A percentile compares a stretch with the other conserved stretches of the same genome.
Conservation (phyloP, 225 moss, liverwort and hornwort species). For the Physcomitrium patens region DNA sequence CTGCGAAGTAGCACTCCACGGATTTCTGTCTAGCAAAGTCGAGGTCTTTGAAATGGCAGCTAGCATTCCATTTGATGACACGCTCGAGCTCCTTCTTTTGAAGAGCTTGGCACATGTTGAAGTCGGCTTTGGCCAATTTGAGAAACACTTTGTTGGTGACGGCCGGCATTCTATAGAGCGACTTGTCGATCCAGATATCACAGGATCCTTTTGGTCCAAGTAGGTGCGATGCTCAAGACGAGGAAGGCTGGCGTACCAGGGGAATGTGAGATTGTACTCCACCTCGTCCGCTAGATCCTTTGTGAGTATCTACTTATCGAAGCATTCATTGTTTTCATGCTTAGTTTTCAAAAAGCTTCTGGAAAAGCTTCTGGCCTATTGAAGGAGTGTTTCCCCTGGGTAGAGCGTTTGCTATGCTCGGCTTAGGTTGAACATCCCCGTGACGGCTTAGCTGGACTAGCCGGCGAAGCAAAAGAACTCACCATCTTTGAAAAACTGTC, state of each 20-base stretch:
- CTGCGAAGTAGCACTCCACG: constrained; percentile 56
- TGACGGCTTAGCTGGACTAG: constrained; percentile 65
- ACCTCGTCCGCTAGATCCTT: constrained; percentile 81
- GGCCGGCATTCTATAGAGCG: constrained; percentile 54
- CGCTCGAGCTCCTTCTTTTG: constrained; percentile 41
- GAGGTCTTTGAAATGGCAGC: constrained; percentile 41
- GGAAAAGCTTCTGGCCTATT: constrained; percentile 47
- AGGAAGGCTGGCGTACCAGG: constrained; percentile 51
- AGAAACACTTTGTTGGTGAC: constrained; percentile 33
- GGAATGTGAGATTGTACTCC: constrained; percentile 47
- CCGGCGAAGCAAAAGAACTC: constrained; percentile 75
- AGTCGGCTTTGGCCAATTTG: constrained; percentile 48
- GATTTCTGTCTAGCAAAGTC: constrained; percentile 51
- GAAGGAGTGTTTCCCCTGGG: constrained; percentile 61
- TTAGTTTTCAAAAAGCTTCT: constrained; percentile 50
- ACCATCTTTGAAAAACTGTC: constrained; percentile 61
- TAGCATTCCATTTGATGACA: constrained; percentile 47
- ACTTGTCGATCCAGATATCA: constrained; percentile 63
- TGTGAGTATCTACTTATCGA: constrained; percentile 80
- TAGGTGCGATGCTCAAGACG: constrained; percentile 57
- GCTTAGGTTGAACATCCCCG: constrained; percentile 70
- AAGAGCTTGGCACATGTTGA: constrained; percentile 45
- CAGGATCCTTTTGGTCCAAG: constrained; percentile 48
- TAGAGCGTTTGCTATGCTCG: constrained; percentile 67
- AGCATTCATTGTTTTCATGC: constrained; percentile 46